Base-by-base conservation (phyloP, 345 rosid genomes). In the Aegle marmelos region DNA sequence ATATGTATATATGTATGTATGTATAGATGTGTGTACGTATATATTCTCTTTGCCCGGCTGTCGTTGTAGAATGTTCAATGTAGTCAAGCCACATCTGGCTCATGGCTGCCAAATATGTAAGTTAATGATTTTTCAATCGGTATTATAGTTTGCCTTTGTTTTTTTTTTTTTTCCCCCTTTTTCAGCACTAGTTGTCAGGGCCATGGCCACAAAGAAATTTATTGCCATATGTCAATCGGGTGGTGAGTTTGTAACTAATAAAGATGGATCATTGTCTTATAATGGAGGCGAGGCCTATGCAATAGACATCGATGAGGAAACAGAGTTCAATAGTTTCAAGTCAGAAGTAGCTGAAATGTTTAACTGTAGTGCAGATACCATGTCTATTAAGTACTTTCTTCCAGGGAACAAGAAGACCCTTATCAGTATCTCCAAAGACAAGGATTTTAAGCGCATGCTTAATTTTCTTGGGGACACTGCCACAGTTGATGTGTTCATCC, bases 141-240 rank as follows among this genome's bases (percentile, higher is more conserved):
- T 72, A 58, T 57, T 63, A 56, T 73, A 58, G 27, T 34, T n/a
- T 24, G 19, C 39, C 7, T 10, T 75, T 48, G 10, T 75, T 48
- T 30, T 28, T 63, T 4, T 25, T 73, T n/a, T n/a, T n/a, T n/a
- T n/a, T n/a, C n/a, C n/a, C n/a, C 63, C 41, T 21, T 48, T 61
- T n/a, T 4, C 48, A 53, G 27, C 37, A 59, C 60, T 53, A 31
- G 17, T 81, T 68, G 45, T 27, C 33, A 63, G 80, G 91, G 87
- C 76, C 74, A 92, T 93, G 99, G 90, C 92, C 76, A 76, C 87
- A 58, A 91, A 89, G 85, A 95, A 91, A 85, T 79, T 95, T 63
- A 93, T 95, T 84, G 98, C 97, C 31, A 95, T 95, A 79, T 95
- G 98, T 82, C 98, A 93, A 75, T 92, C 98, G 0, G 97, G 98